Evolutionary conservation across 1,284 basidiomycete species (phyloP).

Genomic region (Serendipita sp.): DNA sequence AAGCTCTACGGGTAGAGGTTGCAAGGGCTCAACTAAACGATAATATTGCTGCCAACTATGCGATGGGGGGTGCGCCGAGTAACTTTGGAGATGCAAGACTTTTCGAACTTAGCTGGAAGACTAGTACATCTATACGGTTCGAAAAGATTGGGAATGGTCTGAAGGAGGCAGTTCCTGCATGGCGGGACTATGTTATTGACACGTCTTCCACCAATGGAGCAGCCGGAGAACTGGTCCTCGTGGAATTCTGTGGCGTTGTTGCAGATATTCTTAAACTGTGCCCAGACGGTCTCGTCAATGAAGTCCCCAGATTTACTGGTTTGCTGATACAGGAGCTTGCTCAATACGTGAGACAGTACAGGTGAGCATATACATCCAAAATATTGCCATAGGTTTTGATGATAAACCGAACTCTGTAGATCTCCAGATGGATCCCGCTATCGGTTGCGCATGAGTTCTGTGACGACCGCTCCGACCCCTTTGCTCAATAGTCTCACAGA

Average conservation of each 20-base stretch:
- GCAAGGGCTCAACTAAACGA: not conserved
- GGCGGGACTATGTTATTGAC: not conserved
- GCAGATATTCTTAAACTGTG: not conserved
- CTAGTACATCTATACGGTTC: not conserved
- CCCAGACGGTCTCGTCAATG: not conserved
- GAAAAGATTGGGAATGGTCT: not conserved
- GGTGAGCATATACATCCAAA: not conserved
- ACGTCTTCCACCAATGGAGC: not conserved
- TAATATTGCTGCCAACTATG: not conserved
- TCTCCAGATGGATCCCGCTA: not conserved
- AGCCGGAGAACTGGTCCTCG: not conserved
- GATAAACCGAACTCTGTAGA: not conserved
- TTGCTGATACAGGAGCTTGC: not conserved
- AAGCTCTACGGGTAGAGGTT: not conserved
- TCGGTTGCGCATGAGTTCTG: not conserved
- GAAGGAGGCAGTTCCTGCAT: not conserved
- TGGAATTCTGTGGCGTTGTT: not conserved
- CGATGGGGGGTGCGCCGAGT: not conserved
- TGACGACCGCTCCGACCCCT: conserved; percentile 27
- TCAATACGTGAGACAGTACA: not conserved
- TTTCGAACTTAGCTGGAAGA: not conserved
- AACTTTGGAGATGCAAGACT: not conserved
- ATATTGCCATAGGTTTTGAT: too few species aligned
- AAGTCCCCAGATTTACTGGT: not conserved
- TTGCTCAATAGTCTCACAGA: conserved; percentile 44